phyloP scores from a whole-genome alignment of 2,329 filamentous ascomycete genomes.

The Capronia americana region DNA sequence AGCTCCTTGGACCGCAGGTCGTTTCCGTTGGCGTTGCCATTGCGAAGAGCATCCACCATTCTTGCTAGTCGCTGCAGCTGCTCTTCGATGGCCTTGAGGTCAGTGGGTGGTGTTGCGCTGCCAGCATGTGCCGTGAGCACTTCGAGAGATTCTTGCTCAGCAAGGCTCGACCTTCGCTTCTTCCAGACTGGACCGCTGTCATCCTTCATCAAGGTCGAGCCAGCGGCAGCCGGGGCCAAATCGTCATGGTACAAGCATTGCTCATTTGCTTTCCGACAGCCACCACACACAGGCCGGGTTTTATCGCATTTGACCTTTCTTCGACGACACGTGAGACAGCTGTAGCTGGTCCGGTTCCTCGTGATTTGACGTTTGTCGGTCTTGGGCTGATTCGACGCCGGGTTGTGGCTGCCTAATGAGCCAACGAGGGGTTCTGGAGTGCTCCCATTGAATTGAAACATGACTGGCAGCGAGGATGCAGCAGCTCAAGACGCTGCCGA shows the following conservation, averaged over 20 bases:
- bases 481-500: not conserved
- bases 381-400: slow-evolving; percentile 1
- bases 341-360: slow-evolving; percentile 55
- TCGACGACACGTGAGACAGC: slow-evolving; percentile 54
- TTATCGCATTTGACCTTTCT: slow-evolving; percentile 58
- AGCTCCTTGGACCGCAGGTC: slow-evolving; percentile 21
- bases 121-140: not conserved
- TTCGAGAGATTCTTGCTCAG: not conserved
- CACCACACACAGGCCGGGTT: slow-evolving; percentile 54
- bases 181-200: slow-evolving; percentile 14
- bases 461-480: not conserved
- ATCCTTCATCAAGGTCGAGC: slow-evolving; percentile 3
- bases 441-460: slow-evolving; percentile 29
- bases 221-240: not conserved
- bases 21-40: slow-evolving; percentile 31
- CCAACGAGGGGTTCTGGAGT: not conserved
- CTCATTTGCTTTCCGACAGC: slow-evolving; percentile 52
- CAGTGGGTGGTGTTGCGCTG: slow-evolving; percentile 41
- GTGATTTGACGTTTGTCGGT: slow-evolving; percentile 52
- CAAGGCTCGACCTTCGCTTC: slow-evolving; percentile 29
- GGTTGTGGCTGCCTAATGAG: not conserved
- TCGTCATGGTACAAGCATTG: slow-evolving; percentile 50
- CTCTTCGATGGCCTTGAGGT: slow-evolving; percentile 50
- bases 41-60: slow-evolving; percentile 53
- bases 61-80: slow-evolving; percentile 53